Evolutionary conservation across 2,329 filamentous ascomycete genomes (phyloP), one percentile per base, ranked within the genome.

Genomic region (Colletotrichum salicis): DNA sequence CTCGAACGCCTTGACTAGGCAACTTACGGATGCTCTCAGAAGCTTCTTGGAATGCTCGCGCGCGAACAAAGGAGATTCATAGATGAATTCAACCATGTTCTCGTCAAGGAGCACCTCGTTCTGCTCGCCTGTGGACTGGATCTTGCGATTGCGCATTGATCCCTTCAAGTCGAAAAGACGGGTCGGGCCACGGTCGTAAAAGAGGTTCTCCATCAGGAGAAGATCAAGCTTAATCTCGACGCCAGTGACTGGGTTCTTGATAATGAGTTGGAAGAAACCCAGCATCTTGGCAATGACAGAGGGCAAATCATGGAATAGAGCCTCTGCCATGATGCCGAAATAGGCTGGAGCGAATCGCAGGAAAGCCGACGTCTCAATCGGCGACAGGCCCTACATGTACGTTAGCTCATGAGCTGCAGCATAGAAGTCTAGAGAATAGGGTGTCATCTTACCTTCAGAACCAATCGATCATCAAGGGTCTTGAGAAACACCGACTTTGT

Each of bases 281-380:
- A 99, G 90, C 96, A 99, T 99, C 84, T 99, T 99, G 35, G 96
- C 96, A 78, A 99, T 99, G 54, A 97, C 96, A 1, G 94, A 97
- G 0, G 96, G 96, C 2, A 99, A 87, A 76, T 96, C 95, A 77
- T 97, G 95, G 84, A 99, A 99, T 19, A 99, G 87, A 7, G 95
- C 95, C 79, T 98, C 94, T 13, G 95, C 94, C 92, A 98, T 98
- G 80, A 99, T 97, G 77, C 92, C 93, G 81, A 99, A 99, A 83
- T 99, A 99, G 48, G 96, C 95, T 1, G 96, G 96, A 0, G 96
- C 97, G 79, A 99, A 99, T 76, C 93, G 93, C 76, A 98, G 88
- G 82, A 99, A 99, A 0, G 96, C 95, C 48, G 94, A 92, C 1
- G 96, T 97, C 83, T 99, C 96, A 64, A 98, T 92, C 1, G 94